A percentile compares a stretch with the other conserved stretches of the same genome.
Evolutionary conservation across 306 rosid genomes (phyloP).

Genomic region (Vigna nakashimae): DNA sequence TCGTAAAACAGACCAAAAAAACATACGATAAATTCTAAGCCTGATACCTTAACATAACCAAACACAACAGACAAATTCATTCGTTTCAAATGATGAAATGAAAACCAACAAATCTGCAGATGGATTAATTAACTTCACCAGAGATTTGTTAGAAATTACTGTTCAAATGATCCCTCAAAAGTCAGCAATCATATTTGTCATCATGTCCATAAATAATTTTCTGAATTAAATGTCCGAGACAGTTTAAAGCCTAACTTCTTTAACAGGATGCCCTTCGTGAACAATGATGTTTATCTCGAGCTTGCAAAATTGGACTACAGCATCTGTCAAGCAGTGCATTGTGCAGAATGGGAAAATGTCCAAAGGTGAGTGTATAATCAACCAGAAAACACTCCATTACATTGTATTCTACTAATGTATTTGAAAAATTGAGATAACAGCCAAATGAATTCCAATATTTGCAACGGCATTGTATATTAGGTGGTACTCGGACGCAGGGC

Average conservation of each 20-base stretch:
- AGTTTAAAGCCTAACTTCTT: background rate
- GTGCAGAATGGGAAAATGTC: conserved; percentile 66
- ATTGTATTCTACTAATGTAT: background rate
- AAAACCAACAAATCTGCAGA: no score
- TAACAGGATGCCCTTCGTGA: conserved; percentile 76
- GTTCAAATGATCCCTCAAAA: no score
- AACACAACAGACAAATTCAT: no score
- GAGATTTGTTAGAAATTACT: no score
- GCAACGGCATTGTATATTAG: conserved; percentile 43
- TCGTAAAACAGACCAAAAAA: no score
- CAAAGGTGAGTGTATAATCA: conserved; percentile 54
- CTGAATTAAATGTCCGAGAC: no score
- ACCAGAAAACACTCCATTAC: background rate
- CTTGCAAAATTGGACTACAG: conserved; percentile 82
- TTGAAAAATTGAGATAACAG: background rate
- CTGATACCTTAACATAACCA: no score
- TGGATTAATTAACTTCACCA: no score
- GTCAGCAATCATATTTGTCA: no score
- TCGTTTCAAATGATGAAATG: no score
- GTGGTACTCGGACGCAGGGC: conserved; percentile 69
- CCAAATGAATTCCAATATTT: background rate
- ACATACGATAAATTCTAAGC: no score
- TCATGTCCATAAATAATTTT: no score
- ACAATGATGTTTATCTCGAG: conserved; percentile 69
- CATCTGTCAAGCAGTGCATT: conserved; percentile 74